Conservation (phyloP, 208 protist species). For the Naegleria lovaniensis region DNA sequence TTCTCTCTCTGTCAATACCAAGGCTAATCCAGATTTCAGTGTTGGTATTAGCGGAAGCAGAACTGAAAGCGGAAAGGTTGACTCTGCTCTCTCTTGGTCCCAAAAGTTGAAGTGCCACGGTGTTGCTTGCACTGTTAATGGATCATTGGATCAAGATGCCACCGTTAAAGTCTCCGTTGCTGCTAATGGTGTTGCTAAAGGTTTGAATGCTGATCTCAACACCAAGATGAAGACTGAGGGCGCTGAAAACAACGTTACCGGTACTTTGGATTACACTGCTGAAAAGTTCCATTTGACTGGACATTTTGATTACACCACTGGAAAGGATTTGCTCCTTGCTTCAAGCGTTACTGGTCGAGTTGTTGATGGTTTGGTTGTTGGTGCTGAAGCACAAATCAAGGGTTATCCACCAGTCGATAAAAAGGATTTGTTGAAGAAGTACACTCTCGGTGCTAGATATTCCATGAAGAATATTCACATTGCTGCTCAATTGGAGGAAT, state of each 20-base stretch:
- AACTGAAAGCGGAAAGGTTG: neutral
- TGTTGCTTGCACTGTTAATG: neutral
- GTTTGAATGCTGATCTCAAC: neutral
- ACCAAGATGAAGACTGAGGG: neutral
- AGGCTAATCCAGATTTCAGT: neutral
- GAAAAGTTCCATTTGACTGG: neutral
- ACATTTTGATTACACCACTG: neutral
- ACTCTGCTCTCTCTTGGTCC: neutral
- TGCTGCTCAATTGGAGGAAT: neutral
- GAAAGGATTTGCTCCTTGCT: neutral
- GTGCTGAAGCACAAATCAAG: neutral
- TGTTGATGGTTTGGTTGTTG: conserved; percentile 14
- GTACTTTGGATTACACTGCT: neutral
- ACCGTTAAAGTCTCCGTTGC: neutral
- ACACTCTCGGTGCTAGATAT: neutral
- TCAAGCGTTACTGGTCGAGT: neutral
- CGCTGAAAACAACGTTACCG: neutral
- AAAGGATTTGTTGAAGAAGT: neutral
- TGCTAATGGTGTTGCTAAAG: neutral
- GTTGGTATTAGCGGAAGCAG: neutral
- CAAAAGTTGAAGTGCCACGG: neutral
- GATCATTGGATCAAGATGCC: neutral
- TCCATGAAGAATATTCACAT: neutral
- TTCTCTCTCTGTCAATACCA: neutral
- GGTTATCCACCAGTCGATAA: neutral